Percentiles rank a stretch among this genome's conserved stretches.
These are phyloP conservation scores for Daldinia loculata DNA, from an alignment of 495 filamentous ascomycete genomes.

Conservation along the genomic window DNA sequence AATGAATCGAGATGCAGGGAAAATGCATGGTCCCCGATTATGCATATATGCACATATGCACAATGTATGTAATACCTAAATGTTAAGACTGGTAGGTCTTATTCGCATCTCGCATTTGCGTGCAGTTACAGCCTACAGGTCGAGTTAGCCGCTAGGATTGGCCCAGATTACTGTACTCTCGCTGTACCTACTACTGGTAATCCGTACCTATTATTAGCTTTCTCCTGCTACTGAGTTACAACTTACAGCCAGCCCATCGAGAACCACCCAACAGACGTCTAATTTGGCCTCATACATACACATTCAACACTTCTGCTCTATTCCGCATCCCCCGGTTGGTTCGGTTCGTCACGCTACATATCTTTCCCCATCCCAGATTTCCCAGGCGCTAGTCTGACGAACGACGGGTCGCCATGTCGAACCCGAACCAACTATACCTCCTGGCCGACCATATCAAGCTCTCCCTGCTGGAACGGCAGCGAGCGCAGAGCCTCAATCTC, in stretches of 20 bases:
- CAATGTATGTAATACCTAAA: constrained; percentile 15
- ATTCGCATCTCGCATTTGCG: constrained; percentile 11
- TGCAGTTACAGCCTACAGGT: constrained; percentile 24
- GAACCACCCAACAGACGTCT: constrained; percentile 7
- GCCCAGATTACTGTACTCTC: constrained; percentile 25
- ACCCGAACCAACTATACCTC: constrained; percentile 72
- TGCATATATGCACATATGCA: constrained; percentile 15
- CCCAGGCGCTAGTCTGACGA: constrained; percentile 3
- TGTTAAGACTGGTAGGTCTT: constrained; percentile 2
- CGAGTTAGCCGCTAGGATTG: constrained; percentile 17
- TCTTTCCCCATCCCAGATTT: constrained; percentile 6
- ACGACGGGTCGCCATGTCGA: constrained; percentile 54
- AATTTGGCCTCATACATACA: constrained; percentile 31
- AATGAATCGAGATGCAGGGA: background rate
- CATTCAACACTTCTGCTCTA: background rate
- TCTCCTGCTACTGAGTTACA: background rate
- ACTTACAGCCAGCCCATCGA: constrained; percentile 4
- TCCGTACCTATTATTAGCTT: constrained; percentile 38
- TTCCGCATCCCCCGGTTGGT: constrained; percentile 3
- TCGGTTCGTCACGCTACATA: constrained; percentile 7
- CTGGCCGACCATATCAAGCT: constrained; percentile 83
- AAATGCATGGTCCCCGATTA: background rate
- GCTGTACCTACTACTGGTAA: constrained; percentile 6
- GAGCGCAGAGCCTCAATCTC: constrained; percentile 86
- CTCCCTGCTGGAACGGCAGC: constrained; percentile 85